A percentile compares a stretch with the other conserved stretches of the same genome.
These are phyloP conservation scores for Tricholoma bakamatsutake DNA, from an alignment of 768 basidiomycete genomes.

Conservation along the genomic window DNA sequence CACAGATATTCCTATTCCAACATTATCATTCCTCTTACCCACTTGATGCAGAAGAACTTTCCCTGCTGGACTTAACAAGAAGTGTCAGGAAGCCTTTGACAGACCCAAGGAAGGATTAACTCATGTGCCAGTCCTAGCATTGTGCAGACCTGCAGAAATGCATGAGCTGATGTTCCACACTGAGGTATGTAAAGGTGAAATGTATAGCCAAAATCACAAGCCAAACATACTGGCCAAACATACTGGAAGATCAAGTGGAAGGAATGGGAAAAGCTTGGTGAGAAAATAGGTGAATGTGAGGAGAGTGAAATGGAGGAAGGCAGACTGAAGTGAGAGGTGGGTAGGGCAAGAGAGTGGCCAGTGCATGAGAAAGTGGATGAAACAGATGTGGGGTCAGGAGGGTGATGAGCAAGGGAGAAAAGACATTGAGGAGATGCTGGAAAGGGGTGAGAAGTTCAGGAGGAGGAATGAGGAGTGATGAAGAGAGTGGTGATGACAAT, in stretches of 20 bases:
- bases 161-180: conserved; percentile 93
- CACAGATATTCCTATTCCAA: no score
- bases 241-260: conserved; percentile 84
- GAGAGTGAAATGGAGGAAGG: conserved; percentile 49
- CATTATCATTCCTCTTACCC: no score
- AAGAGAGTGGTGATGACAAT: conserved; percentile 36
- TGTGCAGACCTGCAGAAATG: conserved; percentile 78
- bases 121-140: no score
- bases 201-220: conserved; percentile 94
- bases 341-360: conserved; percentile 83
- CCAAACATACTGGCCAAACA: no score
- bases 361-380: conserved; percentile 84
- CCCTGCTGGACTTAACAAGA: no score
- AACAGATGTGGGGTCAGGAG: conserved; percentile 56
- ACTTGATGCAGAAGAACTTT: no score
- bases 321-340: conserved; percentile 65
- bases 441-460: conserved; percentile 72
- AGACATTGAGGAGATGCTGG: conserved; percentile 83
- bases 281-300: conserved; percentile 40
- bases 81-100: no score
- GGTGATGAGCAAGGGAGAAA: conserved; percentile 48
- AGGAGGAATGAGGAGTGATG: conserved; percentile 59
- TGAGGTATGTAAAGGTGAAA: conserved; percentile 83
- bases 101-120: no score
- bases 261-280: conserved; percentile 55